Evolutionary conservation across 352 stramenopile species (phyloP).

Genomic region (Hyaloperonospora arabidopsidis): DNA sequence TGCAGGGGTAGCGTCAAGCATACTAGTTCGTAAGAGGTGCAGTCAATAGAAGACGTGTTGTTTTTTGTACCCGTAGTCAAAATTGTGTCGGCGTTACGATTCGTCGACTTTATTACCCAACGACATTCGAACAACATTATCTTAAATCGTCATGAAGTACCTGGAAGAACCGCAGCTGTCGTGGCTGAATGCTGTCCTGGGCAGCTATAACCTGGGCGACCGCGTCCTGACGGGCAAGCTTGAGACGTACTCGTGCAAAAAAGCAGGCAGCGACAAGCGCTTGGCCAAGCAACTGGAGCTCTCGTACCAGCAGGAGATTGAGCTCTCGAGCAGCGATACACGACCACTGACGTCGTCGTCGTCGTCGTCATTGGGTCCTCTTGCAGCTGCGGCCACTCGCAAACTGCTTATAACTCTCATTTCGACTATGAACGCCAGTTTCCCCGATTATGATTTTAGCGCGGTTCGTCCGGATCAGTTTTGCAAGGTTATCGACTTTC

Average conservation of each 20-base stretch:
- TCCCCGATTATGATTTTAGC: conserved; percentile 91
- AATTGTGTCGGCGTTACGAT: too few relatives aligned
- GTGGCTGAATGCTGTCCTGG: conserved; percentile 86
- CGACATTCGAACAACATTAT: too few relatives aligned
- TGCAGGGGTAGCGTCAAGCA: too few relatives aligned
- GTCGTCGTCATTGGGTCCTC: conserved; percentile 70
- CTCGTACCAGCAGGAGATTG: conserved; percentile 79
- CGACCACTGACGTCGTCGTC: conserved; percentile 27
- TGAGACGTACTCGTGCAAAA: conserved; percentile 91
- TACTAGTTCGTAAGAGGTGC: too few relatives aligned
- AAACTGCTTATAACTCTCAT: conserved; percentile 91
- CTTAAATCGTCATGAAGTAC: conserved; percentile 72
- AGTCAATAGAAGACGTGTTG: too few relatives aligned
- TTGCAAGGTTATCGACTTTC: conserved; percentile 77
- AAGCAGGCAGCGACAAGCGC: conserved; percentile 87
- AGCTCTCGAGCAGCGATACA: conserved; percentile 40
- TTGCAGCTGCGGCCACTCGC: conserved; percentile 67
- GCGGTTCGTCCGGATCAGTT: conserved; percentile 86
- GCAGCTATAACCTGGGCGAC: conserved; percentile 81
- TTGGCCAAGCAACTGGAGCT: conserved; percentile 85
- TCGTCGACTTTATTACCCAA: too few relatives aligned
- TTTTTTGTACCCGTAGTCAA: too few relatives aligned
- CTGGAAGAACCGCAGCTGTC: conserved; percentile 86
- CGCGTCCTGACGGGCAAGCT: conserved; percentile 81
- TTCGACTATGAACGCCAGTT: conserved; percentile 90